Evolutionary conservation across 2,329 filamentous ascomycete species (phyloP).

Genomic region (Coniochaeta sp.): DNA sequence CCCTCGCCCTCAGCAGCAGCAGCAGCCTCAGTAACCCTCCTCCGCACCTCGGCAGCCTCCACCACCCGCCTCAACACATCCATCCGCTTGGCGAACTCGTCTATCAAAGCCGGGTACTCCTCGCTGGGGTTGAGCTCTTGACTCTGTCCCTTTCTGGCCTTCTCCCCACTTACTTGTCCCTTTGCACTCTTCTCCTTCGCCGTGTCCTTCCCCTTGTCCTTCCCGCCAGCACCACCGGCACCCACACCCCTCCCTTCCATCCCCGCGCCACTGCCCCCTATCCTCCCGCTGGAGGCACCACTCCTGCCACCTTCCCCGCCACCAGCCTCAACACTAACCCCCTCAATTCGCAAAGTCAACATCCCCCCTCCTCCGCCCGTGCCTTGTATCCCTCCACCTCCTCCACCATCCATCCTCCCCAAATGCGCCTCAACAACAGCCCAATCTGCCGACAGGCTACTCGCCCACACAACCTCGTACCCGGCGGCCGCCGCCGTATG

Average conservation of each 20-base stretch:
- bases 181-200: too few species aligned
- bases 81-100: conserved; percentile 54
- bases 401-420: conserved; percentile 30
- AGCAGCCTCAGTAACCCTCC: conserved; percentile 20
- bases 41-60: conserved; percentile 40
- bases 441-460: conserved; percentile 70
- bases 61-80: conserved; percentile 44
- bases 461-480: conserved; percentile 57
- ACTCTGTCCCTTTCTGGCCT: conserved; percentile 21
- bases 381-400: conserved; percentile 15
- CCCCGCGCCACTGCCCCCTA: too few species aligned
- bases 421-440: conserved; percentile 44
- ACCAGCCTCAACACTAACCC: conserved; percentile 25
- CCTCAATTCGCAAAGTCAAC: conserved; percentile 58
- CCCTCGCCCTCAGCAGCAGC: conserved; percentile 9
- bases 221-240: too few species aligned
- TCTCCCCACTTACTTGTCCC: background rate
- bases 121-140: conserved; percentile 24
- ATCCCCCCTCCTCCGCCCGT: conserved; percentile 26
- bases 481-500: conserved; percentile 18
- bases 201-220: background rate
- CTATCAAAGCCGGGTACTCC: conserved; percentile 43
- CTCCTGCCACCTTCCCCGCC: background rate
- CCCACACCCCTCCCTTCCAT: too few species aligned
- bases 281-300: too few species aligned